A percentile compares a stretch with the other conserved stretches of the same genome.
Conservation (phyloP, 108 stramenopile species). For the Nannochloropsis salina region DNA sequence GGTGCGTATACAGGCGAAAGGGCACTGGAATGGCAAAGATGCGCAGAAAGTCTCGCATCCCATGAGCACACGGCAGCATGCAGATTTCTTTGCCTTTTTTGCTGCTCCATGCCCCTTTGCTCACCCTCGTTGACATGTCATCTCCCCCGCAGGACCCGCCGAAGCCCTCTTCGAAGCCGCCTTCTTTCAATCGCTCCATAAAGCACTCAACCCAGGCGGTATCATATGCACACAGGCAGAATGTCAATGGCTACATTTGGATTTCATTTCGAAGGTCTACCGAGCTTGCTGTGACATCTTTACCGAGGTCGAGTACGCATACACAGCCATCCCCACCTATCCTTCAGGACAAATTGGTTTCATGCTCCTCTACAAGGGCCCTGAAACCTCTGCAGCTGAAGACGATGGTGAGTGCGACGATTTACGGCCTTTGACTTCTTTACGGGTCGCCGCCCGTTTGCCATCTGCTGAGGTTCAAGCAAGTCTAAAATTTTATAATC, state of each 20-base stretch:
- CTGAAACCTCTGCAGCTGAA: constrained; percentile 32
- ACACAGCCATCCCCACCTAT: constrained; percentile 95
- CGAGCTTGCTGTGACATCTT: constrained; percentile 63
- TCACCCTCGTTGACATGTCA: background rate
- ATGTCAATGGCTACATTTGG: constrained; percentile 89
- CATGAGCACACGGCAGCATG: background rate
- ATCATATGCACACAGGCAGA: constrained; percentile 96
- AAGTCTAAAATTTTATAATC: constrained; percentile 75
- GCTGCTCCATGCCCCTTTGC: background rate
- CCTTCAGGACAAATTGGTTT: constrained; percentile 97
- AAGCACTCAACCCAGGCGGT: constrained; percentile 75
- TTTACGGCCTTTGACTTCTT: constrained; percentile 23
- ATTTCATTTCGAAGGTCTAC: constrained; percentile 75
- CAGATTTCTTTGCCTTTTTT: background rate
- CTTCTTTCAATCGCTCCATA: constrained; percentile 82
- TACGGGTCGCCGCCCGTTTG: constrained; percentile 31
- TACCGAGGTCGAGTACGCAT: constrained; percentile 79
- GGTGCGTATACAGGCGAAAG: background rate
- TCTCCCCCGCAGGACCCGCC: constrained; percentile 72
- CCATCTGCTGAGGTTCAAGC: constrained; percentile 57
- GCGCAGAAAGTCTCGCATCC: too few relatives aligned
- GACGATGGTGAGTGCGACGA: background rate
- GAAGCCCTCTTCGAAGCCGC: constrained; percentile 86
- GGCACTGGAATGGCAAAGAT: too few relatives aligned
- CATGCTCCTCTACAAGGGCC: constrained; percentile 72